Conservation (phyloP, 169 alveolate genomes). For the Plasmodium vinckei region DNA sequence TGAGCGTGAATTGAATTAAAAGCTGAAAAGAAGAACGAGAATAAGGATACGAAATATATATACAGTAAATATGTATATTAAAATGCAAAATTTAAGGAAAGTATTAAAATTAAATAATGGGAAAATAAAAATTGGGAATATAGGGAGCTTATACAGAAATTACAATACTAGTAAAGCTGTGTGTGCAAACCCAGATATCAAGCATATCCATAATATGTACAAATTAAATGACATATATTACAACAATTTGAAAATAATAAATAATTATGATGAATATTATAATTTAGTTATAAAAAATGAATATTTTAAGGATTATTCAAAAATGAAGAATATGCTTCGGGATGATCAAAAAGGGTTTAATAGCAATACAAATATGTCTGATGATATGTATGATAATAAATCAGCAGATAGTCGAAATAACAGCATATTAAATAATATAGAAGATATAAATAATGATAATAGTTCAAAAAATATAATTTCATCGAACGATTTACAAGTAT, state of each 20-base stretch:
- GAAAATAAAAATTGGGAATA: too few species aligned
- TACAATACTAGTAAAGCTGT: constrained; percentile 19
- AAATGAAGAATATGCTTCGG: constrained; percentile 16
- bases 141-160: not conserved
- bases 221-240: constrained; percentile 53
- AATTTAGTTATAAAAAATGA: constrained; percentile 64
- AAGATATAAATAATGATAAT: constrained; percentile 13
- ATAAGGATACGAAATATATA: too few species aligned
- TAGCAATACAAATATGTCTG: not conserved
- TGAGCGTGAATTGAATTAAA: too few species aligned
- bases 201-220: constrained; percentile 50
- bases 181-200: constrained; percentile 25
- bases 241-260: constrained; percentile 59
- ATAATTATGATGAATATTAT: constrained; percentile 65
- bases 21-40: too few species aligned
- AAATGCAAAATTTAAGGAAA: too few species aligned
- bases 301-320: constrained; percentile 55
- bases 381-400: constrained; percentile 3
- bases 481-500: constrained; percentile 55
- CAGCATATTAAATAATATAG: constrained; percentile 3
- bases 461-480: constrained; percentile 49
- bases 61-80: too few species aligned
- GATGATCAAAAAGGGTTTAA: not conserved
- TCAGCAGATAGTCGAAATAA: constrained; percentile 16
- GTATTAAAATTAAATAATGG: too few species aligned